Evolutionary conservation across 345 rosid species (phyloP).

Genomic region (Zanthoxylum bungeanum): DNA sequence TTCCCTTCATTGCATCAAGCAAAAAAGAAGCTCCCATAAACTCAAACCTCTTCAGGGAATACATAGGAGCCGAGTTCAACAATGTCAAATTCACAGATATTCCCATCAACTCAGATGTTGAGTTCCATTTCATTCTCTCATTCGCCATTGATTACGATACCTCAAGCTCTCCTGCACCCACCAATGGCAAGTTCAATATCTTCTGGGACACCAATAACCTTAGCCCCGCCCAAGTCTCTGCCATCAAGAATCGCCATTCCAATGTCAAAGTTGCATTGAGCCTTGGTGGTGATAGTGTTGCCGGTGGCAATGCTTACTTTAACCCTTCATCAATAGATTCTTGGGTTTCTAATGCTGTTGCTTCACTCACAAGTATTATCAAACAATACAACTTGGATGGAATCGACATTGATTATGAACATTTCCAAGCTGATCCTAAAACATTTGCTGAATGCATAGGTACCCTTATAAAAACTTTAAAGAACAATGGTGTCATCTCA

Average conservation of each 20-base stretch:
- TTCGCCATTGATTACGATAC: slow-evolving; percentile 38
- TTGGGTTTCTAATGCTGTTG: slow-evolving; percentile 37
- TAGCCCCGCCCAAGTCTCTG: slow-evolving; percentile 30
- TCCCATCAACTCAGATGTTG: slow-evolving; percentile 30
- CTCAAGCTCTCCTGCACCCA: slow-evolving; percentile 27
- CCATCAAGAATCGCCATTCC: slow-evolving; percentile 25
- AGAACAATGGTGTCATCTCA: slow-evolving; percentile 26
- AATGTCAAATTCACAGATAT: slow-evolving; percentile 30
- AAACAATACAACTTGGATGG: slow-evolving; percentile 35
- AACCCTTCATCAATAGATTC: slow-evolving; percentile 32
- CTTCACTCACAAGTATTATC: slow-evolving; percentile 35
- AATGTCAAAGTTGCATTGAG: slow-evolving; percentile 38
- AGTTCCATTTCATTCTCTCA: slow-evolving; percentile 42
- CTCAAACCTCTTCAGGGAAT: slow-evolving; percentile 38
- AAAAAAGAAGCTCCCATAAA: slow-evolving; percentile 17
- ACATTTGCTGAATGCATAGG: slow-evolving; percentile 39
- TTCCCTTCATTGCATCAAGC: neutral
- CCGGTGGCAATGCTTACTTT: slow-evolving; percentile 19
- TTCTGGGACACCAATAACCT: slow-evolving; percentile 36
- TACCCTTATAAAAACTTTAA: slow-evolving; percentile 28
- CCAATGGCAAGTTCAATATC: slow-evolving; percentile 33
- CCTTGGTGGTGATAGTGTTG: slow-evolving; percentile 34
- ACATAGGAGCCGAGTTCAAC: slow-evolving; percentile 34
- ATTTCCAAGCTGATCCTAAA: slow-evolving; percentile 30
- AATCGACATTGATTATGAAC: slow-evolving; percentile 39